phyloP scores from a whole-genome alignment of 306 rosid genomes.

The Amphicarpaea edgeworthii region DNA sequence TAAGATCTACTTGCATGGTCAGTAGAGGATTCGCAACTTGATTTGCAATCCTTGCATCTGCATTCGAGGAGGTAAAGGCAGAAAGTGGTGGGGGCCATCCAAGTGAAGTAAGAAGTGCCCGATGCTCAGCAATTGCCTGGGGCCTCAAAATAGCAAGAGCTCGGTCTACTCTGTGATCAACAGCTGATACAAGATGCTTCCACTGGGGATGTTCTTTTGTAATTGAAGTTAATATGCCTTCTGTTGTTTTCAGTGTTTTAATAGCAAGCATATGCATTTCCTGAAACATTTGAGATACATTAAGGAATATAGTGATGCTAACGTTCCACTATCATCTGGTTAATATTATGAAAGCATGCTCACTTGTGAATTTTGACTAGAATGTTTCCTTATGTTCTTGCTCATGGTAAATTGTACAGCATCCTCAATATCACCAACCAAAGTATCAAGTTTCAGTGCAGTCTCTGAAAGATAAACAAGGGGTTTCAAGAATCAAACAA shows the following conservation, averaged over 20 bases:
- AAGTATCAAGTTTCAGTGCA: conserved; percentile 80
- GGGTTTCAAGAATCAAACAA: conserved; percentile 28
- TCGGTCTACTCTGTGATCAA: conserved; percentile 94
- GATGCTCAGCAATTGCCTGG: conserved; percentile 86
- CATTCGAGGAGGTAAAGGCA: conserved; percentile 50
- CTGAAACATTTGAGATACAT: conserved; percentile 58
- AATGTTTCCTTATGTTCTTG: conserved; percentile 72
- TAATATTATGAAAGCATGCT: conserved; percentile 44
- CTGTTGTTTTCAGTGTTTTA: conserved; percentile 68
- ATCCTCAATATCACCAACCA: conserved; percentile 96
- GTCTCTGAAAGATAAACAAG: conserved; percentile 73
- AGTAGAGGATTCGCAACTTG: conserved; percentile 74
- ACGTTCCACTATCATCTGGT: conserved; percentile 37
- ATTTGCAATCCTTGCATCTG: conserved; percentile 55
- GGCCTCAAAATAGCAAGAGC: conserved; percentile 92
- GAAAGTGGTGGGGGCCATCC: conserved; percentile 97
- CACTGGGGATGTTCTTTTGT: conserved; percentile 75
- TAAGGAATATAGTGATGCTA: conserved; percentile 32
- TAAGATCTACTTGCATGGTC: conserved; percentile 82
- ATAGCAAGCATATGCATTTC: conserved; percentile 70
- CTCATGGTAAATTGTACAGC: conserved; percentile 78
- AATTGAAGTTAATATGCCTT: conserved; percentile 70
- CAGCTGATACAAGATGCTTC: conserved; percentile 83
- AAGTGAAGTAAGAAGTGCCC: conserved; percentile 82
- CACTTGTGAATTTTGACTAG: conserved; percentile 72